Percentiles rank a stretch among this genome's conserved stretches.
These are phyloP conservation scores for Boletus insuetus DNA, from an alignment of 768 basidiomycete species.

Conservation along the genomic window DNA sequence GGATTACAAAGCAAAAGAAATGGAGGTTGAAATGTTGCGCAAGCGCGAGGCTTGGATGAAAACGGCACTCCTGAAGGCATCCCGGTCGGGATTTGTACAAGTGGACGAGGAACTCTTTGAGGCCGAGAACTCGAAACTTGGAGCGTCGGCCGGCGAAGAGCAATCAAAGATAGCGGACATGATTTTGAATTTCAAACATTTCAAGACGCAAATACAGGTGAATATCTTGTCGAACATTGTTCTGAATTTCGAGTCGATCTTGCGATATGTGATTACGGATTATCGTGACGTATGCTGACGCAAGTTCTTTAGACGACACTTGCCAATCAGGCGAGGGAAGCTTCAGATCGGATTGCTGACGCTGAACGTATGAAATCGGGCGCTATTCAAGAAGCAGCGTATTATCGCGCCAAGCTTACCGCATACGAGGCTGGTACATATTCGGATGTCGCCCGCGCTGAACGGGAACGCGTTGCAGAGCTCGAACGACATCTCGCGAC, in stretches of 20 bases:
- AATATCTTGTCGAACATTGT: conserved; percentile 19
- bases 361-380: conserved; percentile 73
- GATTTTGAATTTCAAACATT: conserved; percentile 81
- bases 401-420: conserved; percentile 91
- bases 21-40: conserved; percentile 73
- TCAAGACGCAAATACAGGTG: conserved; percentile 85
- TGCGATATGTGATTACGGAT: not conserved
- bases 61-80: conserved; percentile 71
- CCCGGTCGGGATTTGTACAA: conserved; percentile 74
- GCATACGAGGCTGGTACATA: conserved; percentile 75
- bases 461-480: conserved; percentile 72
- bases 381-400: conserved; percentile 92
- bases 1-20: conserved; percentile 80
- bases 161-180: conserved; percentile 63
- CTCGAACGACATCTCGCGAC: conserved; percentile 70
- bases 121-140: conserved; percentile 33
- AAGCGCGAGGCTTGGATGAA: conserved; percentile 85
- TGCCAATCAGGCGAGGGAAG: conserved; percentile 69
- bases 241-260: not conserved
- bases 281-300: conserved; percentile 9
- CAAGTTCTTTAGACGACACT: conserved; percentile 54
- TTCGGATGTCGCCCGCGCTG: conserved; percentile 63
- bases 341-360: conserved; percentile 75
- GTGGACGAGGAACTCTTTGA: conserved; percentile 49
- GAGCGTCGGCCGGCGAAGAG: conserved; percentile 37